Percentiles rank a stretch among this genome's conserved stretches.
These are phyloP conservation scores for Aureobasidium lini DNA, from an alignment of 2,329 filamentous ascomycete genomes.

Conservation along the genomic window DNA sequence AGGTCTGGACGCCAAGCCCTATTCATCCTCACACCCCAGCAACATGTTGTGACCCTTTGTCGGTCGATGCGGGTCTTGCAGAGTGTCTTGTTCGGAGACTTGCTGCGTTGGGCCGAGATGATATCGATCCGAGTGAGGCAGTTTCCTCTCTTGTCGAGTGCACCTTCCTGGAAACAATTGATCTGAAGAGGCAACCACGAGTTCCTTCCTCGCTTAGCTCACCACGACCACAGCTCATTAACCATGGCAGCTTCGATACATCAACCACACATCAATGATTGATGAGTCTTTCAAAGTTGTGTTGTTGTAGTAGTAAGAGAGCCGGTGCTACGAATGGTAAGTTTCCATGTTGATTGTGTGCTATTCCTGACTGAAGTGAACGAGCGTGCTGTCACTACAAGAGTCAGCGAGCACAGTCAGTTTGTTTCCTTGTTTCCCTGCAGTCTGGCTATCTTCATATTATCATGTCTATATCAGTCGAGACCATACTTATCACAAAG, in stretches of 20 bases:
- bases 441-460: too few relatives aligned
- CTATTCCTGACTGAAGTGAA: too few relatives aligned
- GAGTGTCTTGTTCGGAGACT: background rate
- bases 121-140: background rate
- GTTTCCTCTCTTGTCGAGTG: background rate
- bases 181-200: background rate
- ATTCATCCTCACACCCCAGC: background rate
- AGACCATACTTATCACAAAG: too few relatives aligned
- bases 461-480: too few relatives aligned
- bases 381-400: too few relatives aligned
- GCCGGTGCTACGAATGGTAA: too few relatives aligned
- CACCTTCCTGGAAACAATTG: background rate
- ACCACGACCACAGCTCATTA: background rate
- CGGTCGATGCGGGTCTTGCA: background rate
- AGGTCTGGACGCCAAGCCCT: conserved; percentile 10
- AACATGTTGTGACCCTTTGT: background rate
- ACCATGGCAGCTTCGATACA: background rate
- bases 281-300: too few relatives aligned
- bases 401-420: too few relatives aligned
- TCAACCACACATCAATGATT: background rate
- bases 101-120: background rate
- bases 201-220: conserved; percentile 1
- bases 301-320: too few relatives aligned
- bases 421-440: too few relatives aligned
- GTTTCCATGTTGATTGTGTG: too few relatives aligned